Percentiles rank a stretch among this genome's conserved stretches.
These are phyloP conservation scores for Thalassiosira livingstoniorum DNA, from an alignment of 352 stramenopile species.

Conservation along the genomic window DNA sequence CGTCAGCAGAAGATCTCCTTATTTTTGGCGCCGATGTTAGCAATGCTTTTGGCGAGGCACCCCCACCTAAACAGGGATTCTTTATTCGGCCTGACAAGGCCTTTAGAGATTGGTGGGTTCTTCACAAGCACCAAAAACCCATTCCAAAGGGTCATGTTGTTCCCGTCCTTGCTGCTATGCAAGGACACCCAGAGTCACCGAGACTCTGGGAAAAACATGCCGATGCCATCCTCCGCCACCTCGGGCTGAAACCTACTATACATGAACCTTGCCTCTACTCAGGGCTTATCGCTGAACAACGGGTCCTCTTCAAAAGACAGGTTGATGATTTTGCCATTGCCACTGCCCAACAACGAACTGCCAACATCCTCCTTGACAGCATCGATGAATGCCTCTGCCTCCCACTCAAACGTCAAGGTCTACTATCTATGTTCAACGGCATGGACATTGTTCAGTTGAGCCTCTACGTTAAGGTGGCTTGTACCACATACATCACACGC, in stretches of 20 bases:
- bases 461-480: no score
- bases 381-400: no score
- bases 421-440: no score
- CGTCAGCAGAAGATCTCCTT: not conserved
- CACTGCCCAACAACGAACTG: no score
- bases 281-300: not conserved
- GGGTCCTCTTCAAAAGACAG: no score
- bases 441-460: no score
- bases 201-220: not conserved
- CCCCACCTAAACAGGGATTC: conserved; percentile 1
- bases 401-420: no score
- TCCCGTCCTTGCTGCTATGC: not conserved
- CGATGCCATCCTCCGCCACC: not conserved
- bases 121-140: not conserved
- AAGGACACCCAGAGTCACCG: not conserved
- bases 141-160: not conserved
- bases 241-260: not conserved
- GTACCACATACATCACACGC: no score
- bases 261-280: not conserved
- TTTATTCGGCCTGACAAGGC: not conserved
- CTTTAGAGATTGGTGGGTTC: not conserved
- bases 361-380: no score
- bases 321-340: not conserved
- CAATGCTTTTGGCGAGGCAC: not conserved
- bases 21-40: no score